A percentile compares a stretch with the other conserved stretches of the same genome.
Conservation (phyloP, 768 basidiomycete genomes). For the Collybiopsis confluens region DNA sequence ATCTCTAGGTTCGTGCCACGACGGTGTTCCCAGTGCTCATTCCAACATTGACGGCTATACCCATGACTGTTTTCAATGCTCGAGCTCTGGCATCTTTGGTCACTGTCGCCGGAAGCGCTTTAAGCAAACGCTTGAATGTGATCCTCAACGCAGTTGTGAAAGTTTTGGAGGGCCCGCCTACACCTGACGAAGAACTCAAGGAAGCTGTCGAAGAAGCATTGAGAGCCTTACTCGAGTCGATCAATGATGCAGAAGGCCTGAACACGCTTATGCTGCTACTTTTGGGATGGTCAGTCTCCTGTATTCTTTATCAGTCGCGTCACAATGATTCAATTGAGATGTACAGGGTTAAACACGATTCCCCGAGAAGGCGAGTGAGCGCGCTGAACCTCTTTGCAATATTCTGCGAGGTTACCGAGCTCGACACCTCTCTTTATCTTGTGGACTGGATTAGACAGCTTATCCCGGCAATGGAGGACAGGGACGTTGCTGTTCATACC, state of each 20-base stretch:
- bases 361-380: conserved; percentile 67
- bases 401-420: conserved; percentile 80
- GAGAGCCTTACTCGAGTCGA: conserved; percentile 68
- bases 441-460: conserved; percentile 94
- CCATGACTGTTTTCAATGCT: conserved; percentile 94
- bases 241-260: conserved; percentile 82
- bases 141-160: conserved; percentile 80
- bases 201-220: conserved; percentile 74
- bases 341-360: conserved; percentile 74
- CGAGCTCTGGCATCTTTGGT: conserved; percentile 87
- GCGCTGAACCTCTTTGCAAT: conserved; percentile 73
- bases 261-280: conserved; percentile 87
- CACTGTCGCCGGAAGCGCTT: conserved; percentile 86
- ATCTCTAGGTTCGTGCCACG: conserved; percentile 75
- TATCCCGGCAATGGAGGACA: conserved; percentile 78
- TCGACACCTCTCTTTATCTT: conserved; percentile 82
- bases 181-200: conserved; percentile 60
- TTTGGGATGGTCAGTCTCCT: conserved; percentile 70
- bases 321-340: background rate
- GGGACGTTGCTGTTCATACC: conserved; percentile 66
- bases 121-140: conserved; percentile 76
- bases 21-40: conserved; percentile 97
- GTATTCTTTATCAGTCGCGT: background rate
- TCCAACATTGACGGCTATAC: conserved; percentile 84
- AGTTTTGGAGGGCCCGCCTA: conserved; percentile 57